Conservation (phyloP, 352 stramenopile species). For the Phytophthora hybrid region DNA sequence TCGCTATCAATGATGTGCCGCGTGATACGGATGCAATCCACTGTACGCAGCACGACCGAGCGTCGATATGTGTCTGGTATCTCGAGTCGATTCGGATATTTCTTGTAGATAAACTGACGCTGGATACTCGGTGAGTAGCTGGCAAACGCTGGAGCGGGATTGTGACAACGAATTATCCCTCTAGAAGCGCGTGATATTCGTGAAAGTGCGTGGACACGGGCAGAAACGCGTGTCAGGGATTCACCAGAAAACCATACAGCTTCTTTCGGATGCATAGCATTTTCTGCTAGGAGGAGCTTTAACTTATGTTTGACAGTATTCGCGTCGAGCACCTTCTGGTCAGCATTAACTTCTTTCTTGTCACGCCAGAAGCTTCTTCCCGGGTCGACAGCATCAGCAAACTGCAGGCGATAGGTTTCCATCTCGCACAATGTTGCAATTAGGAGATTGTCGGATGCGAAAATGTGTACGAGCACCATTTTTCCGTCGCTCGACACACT, state of each 20-base stretch:
- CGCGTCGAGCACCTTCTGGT: conserved; percentile 55
- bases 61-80: conserved; percentile 47
- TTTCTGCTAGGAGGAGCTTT: conserved; percentile 46
- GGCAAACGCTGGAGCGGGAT: conserved; percentile 45
- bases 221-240: conserved; percentile 50
- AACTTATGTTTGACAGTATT: conserved; percentile 67
- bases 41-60: conserved; percentile 64
- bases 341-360: conserved; percentile 51
- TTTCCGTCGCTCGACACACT: conserved; percentile 59
- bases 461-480: conserved; percentile 55
- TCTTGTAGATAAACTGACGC: conserved; percentile 77
- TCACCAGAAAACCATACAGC: conserved; percentile 53
- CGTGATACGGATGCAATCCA: conserved; percentile 66
- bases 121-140: conserved; percentile 54
- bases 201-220: conserved; percentile 58
- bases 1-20: conserved; percentile 55
- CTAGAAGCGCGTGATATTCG: conserved; percentile 40
- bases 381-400: conserved; percentile 68
- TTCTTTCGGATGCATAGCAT: conserved; percentile 50
- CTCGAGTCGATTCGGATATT: conserved; percentile 64
- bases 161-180: conserved; percentile 33
- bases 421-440: conserved; percentile 63
- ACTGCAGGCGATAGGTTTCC: conserved; percentile 58
- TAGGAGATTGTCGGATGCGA: conserved; percentile 71
- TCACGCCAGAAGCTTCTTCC: conserved; percentile 57